A percentile compares a stretch with the other conserved stretches of the same genome.
phyloP scores from a whole-genome alignment of 169 alveolate species.

The Cryptosporidium sp. region DNA sequence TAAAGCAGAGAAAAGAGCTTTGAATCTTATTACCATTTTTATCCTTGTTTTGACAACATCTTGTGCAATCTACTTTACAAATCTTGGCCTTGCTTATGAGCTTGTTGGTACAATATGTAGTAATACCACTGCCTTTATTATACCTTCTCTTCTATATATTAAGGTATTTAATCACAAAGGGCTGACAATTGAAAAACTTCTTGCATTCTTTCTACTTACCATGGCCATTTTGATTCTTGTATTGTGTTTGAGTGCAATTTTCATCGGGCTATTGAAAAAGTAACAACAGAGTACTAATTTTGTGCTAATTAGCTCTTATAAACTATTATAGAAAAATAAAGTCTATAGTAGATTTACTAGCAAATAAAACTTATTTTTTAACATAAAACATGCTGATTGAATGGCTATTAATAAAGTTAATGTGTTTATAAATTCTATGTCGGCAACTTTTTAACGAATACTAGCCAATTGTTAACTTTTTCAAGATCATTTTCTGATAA shows the following conservation, averaged over 20 bases:
- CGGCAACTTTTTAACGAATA: background rate
- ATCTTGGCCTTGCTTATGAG: slow-evolving; percentile 72
- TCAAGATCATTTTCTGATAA: too few species aligned
- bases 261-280: slow-evolving; percentile 3
- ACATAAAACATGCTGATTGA: background rate
- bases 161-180: slow-evolving; percentile 56
- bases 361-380: too few species aligned
- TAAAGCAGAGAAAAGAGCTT: slow-evolving; percentile 47
- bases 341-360: background rate
- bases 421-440: background rate
- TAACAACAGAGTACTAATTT: background rate
- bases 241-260: slow-evolving; percentile 55
- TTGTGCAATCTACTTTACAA: slow-evolving; percentile 65
- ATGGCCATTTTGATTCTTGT: slow-evolving; percentile 35
- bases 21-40: slow-evolving; percentile 41
- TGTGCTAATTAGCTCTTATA: background rate
- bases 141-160: slow-evolving; percentile 71
- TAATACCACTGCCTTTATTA: slow-evolving; percentile 70
- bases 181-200: slow-evolving; percentile 22
- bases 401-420: too few species aligned
- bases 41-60: slow-evolving; percentile 34
- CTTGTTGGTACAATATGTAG: slow-evolving; percentile 74
- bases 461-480: background rate
- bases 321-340: background rate
- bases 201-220: slow-evolving; percentile 25